Base-by-base conservation (phyloP, 257 asterid species). In the Asclepias syriaca region DNA sequence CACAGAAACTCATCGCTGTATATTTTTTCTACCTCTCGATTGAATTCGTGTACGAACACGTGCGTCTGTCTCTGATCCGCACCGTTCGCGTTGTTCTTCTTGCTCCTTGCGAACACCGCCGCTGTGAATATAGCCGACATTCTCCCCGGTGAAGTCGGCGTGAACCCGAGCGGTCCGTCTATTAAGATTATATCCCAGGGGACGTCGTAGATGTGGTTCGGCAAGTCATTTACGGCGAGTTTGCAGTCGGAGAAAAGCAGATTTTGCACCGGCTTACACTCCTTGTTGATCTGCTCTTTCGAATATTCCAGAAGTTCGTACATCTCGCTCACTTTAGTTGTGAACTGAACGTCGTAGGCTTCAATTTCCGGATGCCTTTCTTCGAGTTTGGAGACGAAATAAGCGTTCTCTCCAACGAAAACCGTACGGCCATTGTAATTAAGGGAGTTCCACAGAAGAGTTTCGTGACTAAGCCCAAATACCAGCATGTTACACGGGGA, bases 191-290 rank as follows among this genome's bases (percentile, higher is more conserved):
- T 80, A 65, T 93, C 97, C 97, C 98, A 93, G 1, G 90, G 78
- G 21, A 90, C 89, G 78, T 93, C 98, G 90, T 93, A 93, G 21
- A 93, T 50, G 84, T 93, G 85, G 77, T 93, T 93, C 0, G 98
- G 98, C 21, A 93, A 65, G 71, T 93, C 98, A 75, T 93, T 93
- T 0, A 93, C 66, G 16, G 89, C 98, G 67, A 90, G 63, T 51
- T 81, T 86, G 72, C 97, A 93, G 50, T 93, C 98, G 2, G 98
- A 90, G 65, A 86, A 93, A 24, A 93, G 68, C n/a, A 93, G 89
- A 72, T 93, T 86, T 68, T 93, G 96, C 24, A 89, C 94, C 0
- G 97, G 96, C 37, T 16, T 68, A 48, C 72, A 68, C 49, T 68
- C 72, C 1, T 29, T 49, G 8, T 50, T 50, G 18, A 68, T 34